Evolutionary conservation across 169 alveolate species (phyloP).

Genomic region (Sarcocystis neurona): DNA sequence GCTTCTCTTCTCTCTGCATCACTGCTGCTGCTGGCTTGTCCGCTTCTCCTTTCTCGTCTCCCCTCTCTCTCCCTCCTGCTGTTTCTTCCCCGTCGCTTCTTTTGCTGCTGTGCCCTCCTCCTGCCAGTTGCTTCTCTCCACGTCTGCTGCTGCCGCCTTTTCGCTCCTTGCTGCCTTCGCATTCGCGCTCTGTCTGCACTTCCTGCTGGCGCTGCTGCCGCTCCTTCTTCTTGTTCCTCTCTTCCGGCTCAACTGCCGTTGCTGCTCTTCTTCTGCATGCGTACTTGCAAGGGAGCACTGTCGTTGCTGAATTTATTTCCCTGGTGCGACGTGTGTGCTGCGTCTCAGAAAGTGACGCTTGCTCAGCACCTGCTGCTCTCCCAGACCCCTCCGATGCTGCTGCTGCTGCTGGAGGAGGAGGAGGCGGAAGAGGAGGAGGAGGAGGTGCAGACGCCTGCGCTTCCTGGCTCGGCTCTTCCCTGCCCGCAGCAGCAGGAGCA

Average conservation of each 20-base stretch:
- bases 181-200: neutral
- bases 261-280: too few species aligned
- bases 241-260: too few species aligned
- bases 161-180: neutral
- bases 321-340: neutral
- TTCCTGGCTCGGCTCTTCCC: slow-evolving; percentile 41
- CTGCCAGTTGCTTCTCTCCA: neutral
- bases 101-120: neutral
- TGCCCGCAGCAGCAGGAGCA: too few species aligned
- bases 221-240: too few species aligned
- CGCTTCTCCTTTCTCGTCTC: neutral
- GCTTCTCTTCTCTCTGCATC: too few species aligned
- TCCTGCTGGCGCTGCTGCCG: neutral
- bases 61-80: too few species aligned
- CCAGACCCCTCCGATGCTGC: neutral
- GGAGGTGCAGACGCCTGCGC: neutral
- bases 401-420: neutral
- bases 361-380: neutral
- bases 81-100: neutral
- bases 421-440: neutral
- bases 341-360: neutral
- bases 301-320: too few species aligned
- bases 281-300: too few species aligned
- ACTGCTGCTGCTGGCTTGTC: neutral
- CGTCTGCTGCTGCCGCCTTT: neutral